Conservation (phyloP, 75 land plant genomes). For the Larix kaempferi region DNA sequence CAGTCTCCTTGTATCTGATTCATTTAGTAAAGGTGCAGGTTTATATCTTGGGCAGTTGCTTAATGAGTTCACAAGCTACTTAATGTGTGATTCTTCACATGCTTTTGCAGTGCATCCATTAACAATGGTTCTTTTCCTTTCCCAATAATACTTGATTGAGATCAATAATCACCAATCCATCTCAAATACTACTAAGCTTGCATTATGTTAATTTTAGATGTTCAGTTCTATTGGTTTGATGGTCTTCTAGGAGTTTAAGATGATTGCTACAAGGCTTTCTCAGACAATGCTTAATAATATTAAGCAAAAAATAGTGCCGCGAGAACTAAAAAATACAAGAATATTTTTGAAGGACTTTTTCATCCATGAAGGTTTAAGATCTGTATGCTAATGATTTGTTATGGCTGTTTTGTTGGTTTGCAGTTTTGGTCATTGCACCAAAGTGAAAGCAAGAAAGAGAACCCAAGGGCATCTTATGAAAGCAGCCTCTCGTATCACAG, state of each 20-base stretch:
- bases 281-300: neutral
- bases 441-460: constrained; percentile 37
- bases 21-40: no score
- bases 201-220: neutral
- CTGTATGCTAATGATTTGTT: neutral
- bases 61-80: no score
- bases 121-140: no score
- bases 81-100: no score
- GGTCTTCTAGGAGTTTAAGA: neutral
- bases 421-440: constrained; percentile 78
- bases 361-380: neutral
- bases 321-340: neutral
- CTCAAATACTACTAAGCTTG: neutral
- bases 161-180: neutral
- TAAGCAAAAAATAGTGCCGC: neutral
- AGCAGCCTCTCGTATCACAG: constrained; percentile 78
- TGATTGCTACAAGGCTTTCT: neutral
- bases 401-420: constrained; percentile 13
- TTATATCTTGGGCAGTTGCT: no score
- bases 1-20: no score
- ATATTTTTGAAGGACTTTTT: neutral
- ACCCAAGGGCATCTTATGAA: constrained; percentile 67
- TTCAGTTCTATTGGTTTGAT: neutral
- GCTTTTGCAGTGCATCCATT: no score
- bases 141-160: no score